phyloP scores from a whole-genome alignment of 805 yeast species.

The Candida germanica region DNA sequence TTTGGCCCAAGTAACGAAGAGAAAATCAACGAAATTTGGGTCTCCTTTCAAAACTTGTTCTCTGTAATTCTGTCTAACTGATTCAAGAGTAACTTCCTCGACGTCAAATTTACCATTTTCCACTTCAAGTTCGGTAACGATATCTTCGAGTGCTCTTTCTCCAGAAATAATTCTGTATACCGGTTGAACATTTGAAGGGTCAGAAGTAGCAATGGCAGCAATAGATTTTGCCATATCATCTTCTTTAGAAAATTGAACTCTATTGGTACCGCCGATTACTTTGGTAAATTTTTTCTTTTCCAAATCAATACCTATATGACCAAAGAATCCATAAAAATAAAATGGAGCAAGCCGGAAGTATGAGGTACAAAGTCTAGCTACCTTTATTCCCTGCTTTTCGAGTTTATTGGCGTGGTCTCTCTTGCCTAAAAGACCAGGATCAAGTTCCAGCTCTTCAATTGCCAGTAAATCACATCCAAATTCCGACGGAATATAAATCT shows the following conservation, averaged over 20 bases:
- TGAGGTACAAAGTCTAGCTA: conserved; percentile 41
- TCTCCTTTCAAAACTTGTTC: conserved; percentile 25
- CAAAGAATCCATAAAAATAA: conserved; percentile 32
- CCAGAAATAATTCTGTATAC: conserved; percentile 42
- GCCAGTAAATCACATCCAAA: conserved; percentile 49
- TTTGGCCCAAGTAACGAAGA: conserved; percentile 9
- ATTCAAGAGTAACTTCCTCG: conserved; percentile 24
- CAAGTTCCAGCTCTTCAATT: conserved; percentile 10
- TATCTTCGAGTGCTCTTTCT: conserved; percentile 34
- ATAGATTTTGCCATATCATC: conserved; percentile 44
- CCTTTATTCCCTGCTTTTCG: conserved; percentile 40
- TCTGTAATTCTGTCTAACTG: conserved; percentile 25
- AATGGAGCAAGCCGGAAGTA: conserved; percentile 29
- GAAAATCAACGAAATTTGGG: conserved; percentile 38
- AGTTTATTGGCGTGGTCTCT: conserved; percentile 35
- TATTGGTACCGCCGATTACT: conserved; percentile 39
- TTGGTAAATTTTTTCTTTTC: conserved; percentile 29
- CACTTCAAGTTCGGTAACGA: conserved; percentile 39
- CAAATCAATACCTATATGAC: conserved; percentile 36
- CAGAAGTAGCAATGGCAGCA: conserved; percentile 39
- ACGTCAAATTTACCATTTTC: conserved; percentile 32
- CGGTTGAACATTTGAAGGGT: conserved; percentile 42
- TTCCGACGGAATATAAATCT: conserved; percentile 57
- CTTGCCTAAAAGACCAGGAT: conserved; percentile 36
- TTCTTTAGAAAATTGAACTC: conserved; percentile 33